phyloP scores from a whole-genome alignment of 495 filamentous ascomycete species.

The Aspergillus asperescens region DNA sequence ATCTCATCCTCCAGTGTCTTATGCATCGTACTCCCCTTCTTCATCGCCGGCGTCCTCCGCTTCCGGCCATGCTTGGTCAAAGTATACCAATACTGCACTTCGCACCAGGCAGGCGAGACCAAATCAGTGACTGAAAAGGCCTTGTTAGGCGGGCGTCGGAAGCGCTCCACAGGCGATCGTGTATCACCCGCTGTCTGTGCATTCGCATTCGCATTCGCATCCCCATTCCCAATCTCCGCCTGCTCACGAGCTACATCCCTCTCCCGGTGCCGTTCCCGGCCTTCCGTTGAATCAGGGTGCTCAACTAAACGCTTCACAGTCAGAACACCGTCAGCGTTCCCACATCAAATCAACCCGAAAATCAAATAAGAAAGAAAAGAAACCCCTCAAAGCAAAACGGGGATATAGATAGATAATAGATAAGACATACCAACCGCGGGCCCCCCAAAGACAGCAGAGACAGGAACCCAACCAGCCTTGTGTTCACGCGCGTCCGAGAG shows the following conservation, averaged over 20 bases:
- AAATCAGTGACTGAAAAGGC: slow-evolving; percentile 88
- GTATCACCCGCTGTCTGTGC: slow-evolving; percentile 29
- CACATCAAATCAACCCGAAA: not conserved
- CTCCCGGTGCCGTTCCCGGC: slow-evolving; percentile 32
- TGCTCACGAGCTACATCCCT: slow-evolving; percentile 11
- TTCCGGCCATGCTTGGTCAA: slow-evolving; percentile 72
- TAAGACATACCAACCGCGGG: slow-evolving; percentile 31
- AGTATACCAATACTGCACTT: slow-evolving; percentile 86
- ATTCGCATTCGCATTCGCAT: slow-evolving; percentile 7
- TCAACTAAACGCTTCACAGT: slow-evolving; percentile 64
- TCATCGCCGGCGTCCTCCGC: slow-evolving; percentile 75
- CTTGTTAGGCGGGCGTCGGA: slow-evolving; percentile 69
- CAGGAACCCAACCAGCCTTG: slow-evolving; percentile 25
- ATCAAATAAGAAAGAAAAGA: slow-evolving; percentile 4
- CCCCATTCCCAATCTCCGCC: slow-evolving; percentile 7
- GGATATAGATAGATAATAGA: not conserved
- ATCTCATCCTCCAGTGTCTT: slow-evolving; percentile 80
- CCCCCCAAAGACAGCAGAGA: slow-evolving; percentile 31
- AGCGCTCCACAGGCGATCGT: slow-evolving; percentile 64
- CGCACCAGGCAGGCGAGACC: slow-evolving; percentile 88
- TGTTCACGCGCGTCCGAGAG: slow-evolving; percentile 8
- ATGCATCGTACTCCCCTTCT: slow-evolving; percentile 69
- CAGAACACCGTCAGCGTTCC: slow-evolving; percentile 48
- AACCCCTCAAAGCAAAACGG: not conserved
- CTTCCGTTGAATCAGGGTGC: slow-evolving; percentile 42